A percentile compares a stretch with the other conserved stretches of the same genome.
These are phyloP conservation scores for Epichloe gansuensis DNA, from an alignment of 2,329 filamentous ascomycete species.

Conservation along the genomic window DNA sequence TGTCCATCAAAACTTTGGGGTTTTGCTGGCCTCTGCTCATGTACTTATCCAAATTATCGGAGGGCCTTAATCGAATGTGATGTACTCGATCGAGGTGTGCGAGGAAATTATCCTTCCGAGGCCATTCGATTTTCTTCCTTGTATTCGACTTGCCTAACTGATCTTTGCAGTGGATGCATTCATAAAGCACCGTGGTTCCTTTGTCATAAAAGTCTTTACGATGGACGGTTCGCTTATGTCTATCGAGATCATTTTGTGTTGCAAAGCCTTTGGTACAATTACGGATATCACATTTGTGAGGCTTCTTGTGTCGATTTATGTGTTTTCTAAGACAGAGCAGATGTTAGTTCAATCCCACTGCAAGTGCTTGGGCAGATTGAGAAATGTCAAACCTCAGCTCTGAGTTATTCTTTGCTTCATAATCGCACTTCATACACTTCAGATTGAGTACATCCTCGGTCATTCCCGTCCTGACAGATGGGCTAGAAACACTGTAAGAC, in stretches of 20 bases:
- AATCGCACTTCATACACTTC: background rate
- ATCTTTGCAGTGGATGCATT: conserved; percentile 7
- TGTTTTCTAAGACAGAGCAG: conserved; percentile 50
- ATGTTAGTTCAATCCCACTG: background rate
- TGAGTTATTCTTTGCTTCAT: conserved; percentile 6
- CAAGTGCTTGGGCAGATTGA: background rate
- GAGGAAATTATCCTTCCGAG: conserved; percentile 75
- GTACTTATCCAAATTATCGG: conserved; percentile 27
- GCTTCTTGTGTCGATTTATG: conserved; percentile 53
- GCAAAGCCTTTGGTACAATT: conserved; percentile 54
- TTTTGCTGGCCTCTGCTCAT: conserved; percentile 7
- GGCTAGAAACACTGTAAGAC: conserved; percentile 29
- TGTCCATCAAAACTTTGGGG: conserved; percentile 5
- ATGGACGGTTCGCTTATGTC: conserved; percentile 66
- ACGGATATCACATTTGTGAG: conserved; percentile 51
- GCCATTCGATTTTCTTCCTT: conserved; percentile 51
- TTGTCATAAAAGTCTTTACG: conserved; percentile 24
- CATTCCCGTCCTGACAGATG: conserved; percentile 27
- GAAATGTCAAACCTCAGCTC: conserved; percentile 3
- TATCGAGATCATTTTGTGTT: conserved; percentile 67
- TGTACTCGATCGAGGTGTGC: conserved; percentile 66
- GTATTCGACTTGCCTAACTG: conserved; percentile 12
- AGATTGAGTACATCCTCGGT: background rate
- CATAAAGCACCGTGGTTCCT: conserved; percentile 6
- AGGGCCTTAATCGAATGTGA: conserved; percentile 19